phyloP scores from a whole-genome alignment of 768 basidiomycete genomes.

The Lanmaoa rubissima region DNA sequence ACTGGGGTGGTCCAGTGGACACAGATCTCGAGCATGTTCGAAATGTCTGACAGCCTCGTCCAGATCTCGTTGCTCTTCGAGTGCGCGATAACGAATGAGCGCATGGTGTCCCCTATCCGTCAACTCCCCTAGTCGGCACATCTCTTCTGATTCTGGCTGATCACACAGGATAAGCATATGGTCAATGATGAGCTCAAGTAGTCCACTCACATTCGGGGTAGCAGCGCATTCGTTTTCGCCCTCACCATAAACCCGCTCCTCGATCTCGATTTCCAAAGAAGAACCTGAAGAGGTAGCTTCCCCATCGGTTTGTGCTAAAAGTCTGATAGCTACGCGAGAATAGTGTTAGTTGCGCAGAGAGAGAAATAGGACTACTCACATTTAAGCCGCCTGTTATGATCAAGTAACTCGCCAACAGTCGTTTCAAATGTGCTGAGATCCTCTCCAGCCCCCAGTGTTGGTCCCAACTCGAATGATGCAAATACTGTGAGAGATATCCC shows the following conservation, averaged over 20 bases:
- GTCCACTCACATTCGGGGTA: neutral
- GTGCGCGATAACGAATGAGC: neutral
- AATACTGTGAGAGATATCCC: neutral
- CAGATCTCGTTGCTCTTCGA: neutral
- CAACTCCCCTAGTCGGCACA: neutral
- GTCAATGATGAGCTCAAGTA: neutral
- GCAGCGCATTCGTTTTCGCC: neutral
- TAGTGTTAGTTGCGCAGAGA: neutral
- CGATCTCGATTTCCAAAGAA: neutral
- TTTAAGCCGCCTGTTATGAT: neutral
- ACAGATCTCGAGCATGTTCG: neutral
- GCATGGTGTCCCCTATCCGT: neutral
- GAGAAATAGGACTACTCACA: neutral
- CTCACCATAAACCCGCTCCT: no score
- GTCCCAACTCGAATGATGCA: neutral
- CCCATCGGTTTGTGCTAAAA: neutral
- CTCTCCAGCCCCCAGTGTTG: neutral
- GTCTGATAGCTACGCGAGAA: neutral
- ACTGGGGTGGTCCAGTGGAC: neutral
- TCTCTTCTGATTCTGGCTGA: neutral
- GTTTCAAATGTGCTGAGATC: neutral
- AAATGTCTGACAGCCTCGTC: neutral
- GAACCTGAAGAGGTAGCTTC: neutral
- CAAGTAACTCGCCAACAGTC: neutral
- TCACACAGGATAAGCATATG: neutral